These are phyloP conservation scores for Talaromyces marneffei DNA, from an alignment of 2,329 filamentous ascomycete species.

Conservation along the genomic window DNA sequence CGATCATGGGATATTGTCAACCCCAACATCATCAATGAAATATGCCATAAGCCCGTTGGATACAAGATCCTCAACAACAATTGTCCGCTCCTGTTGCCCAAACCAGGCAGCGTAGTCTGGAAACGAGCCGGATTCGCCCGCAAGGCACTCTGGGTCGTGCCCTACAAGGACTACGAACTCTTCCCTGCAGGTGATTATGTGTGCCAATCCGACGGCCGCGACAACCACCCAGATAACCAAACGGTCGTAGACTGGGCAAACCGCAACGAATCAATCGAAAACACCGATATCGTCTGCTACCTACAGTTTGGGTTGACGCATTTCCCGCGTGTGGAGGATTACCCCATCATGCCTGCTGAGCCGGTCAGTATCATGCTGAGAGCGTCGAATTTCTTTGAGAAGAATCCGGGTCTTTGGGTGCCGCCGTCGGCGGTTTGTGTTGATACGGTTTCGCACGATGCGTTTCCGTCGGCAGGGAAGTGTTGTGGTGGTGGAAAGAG, in stretches of 20 bases:
- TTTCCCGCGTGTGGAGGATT: slow-evolving; percentile 47
- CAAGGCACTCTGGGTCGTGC: slow-evolving; percentile 71
- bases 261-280: slow-evolving; percentile 49
- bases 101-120: slow-evolving; percentile 75
- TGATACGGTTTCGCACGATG: slow-evolving; percentile 26
- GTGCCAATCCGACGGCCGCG: slow-evolving; percentile 49
- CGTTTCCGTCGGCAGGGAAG: slow-evolving; percentile 17
- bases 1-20: slow-evolving; percentile 93
- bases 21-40: slow-evolving; percentile 71
- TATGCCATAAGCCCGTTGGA: slow-evolving; percentile 74
- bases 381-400: slow-evolving; percentile 55
- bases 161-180: slow-evolving; percentile 54
- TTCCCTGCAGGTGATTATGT: slow-evolving; percentile 57
- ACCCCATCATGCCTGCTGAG: slow-evolving; percentile 56
- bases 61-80: slow-evolving; percentile 91
- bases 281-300: slow-evolving; percentile 53
- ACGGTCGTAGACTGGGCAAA: slow-evolving; percentile 35
- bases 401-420: slow-evolving; percentile 56
- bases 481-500: not conserved
- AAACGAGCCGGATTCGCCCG: slow-evolving; percentile 83
- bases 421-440: slow-evolving; percentile 29
- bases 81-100: slow-evolving; percentile 70
- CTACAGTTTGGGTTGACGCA: slow-evolving; percentile 56
- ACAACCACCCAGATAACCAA: slow-evolving; percentile 29
- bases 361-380: slow-evolving; percentile 53